Percentiles rank a stretch among this genome's conserved stretches.
These are phyloP conservation scores for Fusarium marasasianum DNA, from an alignment of 2,329 filamentous ascomycete genomes.

Conservation along the genomic window DNA sequence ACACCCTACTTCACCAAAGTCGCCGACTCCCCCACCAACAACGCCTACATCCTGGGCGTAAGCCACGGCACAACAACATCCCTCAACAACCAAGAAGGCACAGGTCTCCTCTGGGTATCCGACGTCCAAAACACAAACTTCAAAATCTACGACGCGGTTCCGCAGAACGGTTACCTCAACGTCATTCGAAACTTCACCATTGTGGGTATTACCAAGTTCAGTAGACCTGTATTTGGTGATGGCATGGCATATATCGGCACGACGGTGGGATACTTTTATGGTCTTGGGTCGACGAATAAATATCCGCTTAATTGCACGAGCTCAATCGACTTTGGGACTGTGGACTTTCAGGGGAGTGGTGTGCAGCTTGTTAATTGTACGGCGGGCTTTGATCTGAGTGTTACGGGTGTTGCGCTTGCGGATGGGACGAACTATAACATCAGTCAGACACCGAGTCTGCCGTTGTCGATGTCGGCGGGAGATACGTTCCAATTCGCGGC, in stretches of 20 bases:
- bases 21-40: conserved; percentile 58
- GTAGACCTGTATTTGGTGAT: conserved; percentile 66
- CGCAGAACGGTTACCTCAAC: conserved; percentile 55
- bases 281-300: conserved; percentile 65
- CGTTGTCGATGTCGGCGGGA: conserved; percentile 47
- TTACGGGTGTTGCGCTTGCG: conserved; percentile 52
- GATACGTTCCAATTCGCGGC: conserved; percentile 55
- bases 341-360: conserved; percentile 50
- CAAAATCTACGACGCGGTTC: conserved; percentile 62
- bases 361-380: conserved; percentile 55
- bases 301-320: conserved; percentile 63
- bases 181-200: conserved; percentile 62
- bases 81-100: conserved; percentile 61
- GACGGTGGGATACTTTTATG: conserved; percentile 61
- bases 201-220: conserved; percentile 64
- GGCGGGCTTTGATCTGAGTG: conserved; percentile 55
- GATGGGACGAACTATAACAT: conserved; percentile 50
- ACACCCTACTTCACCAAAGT: conserved; percentile 64
- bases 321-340: conserved; percentile 55
- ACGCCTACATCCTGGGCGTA: conserved; percentile 64
- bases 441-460: conserved; percentile 46
- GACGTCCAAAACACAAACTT: conserved; percentile 64
- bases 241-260: conserved; percentile 65
- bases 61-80: conserved; percentile 67
- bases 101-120: conserved; percentile 65